Conservation (phyloP, 176 grass and related monocot species). For the Musa acuminata region DNA sequence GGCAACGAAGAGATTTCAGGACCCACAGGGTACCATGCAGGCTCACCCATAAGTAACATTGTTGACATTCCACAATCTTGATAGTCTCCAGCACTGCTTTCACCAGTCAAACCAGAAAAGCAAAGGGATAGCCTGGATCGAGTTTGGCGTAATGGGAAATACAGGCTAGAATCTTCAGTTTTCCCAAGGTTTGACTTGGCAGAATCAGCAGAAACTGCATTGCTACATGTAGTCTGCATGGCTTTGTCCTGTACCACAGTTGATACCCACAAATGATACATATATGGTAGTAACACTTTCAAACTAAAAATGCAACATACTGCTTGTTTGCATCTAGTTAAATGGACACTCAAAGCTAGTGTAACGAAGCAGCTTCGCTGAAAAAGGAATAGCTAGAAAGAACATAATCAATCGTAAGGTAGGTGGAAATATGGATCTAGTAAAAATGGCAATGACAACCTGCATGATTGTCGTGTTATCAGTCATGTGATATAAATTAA, state of each 20-base stretch:
- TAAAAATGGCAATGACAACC: too few relatives aligned
- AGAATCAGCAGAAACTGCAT: not conserved
- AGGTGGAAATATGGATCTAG: too few relatives aligned
- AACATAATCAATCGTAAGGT: too few relatives aligned
- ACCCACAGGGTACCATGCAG: not conserved
- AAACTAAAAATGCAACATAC: not conserved
- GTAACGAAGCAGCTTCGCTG: too few relatives aligned
- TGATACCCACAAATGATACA: slow-evolving; percentile 1
- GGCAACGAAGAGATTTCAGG: slow-evolving; percentile 4
- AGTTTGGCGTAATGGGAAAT: not conserved
- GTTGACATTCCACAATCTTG: slow-evolving; percentile 18
- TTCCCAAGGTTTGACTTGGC: slow-evolving; percentile 1
- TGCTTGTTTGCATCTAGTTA: not conserved
- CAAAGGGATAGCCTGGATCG: slow-evolving; percentile 12
- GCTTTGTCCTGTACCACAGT: slow-evolving; percentile 4
- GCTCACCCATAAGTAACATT: slow-evolving; percentile 2
- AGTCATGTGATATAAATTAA: too few relatives aligned
- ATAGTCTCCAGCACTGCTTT: slow-evolving; percentile 12
- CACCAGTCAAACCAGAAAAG: slow-evolving; percentile 18
- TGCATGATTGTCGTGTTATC: too few relatives aligned
- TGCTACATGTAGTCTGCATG: slow-evolving; percentile 7
- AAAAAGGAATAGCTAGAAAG: too few relatives aligned
- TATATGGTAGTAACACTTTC: not conserved
- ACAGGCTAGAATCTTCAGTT: too few relatives aligned
- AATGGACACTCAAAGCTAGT: not conserved